Evolutionary conservation across 31 red algal species (phyloP).

Genomic region (Endocladia muricata): DNA sequence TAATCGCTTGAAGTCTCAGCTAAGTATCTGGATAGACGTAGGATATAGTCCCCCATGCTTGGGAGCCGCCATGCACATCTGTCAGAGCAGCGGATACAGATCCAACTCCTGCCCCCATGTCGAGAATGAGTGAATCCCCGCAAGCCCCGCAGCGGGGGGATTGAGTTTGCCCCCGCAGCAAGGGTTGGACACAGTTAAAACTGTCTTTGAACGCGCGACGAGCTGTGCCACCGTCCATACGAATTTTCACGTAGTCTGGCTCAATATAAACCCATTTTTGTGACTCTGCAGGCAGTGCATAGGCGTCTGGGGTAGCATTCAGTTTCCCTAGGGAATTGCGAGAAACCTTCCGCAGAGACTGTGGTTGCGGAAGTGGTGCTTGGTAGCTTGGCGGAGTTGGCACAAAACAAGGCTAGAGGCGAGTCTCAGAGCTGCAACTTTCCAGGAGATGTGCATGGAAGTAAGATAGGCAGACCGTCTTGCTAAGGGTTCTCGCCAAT

Average conservation of each 20-base stretch:
- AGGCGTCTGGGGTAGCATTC: constrained; percentile 1
- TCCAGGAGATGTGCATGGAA: too few relatives aligned
- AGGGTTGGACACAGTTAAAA: constrained; percentile 25
- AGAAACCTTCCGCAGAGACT: constrained; percentile 28
- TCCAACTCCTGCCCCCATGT: constrained; percentile 38
- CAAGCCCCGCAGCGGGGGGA: constrained; percentile 5
- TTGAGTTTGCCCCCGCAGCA: not conserved
- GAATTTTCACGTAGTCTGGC: constrained; percentile 15
- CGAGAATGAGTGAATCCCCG: constrained; percentile 15
- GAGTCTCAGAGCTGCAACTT: too few relatives aligned
- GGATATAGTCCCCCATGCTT: constrained; percentile 6
- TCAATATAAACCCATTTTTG: constrained; percentile 43
- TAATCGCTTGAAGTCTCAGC: constrained; percentile 43
- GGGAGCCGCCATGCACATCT: constrained; percentile 14
- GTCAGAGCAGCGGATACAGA: constrained; percentile 31
- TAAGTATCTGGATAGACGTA: constrained; percentile 47
- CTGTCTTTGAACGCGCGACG: constrained; percentile 28
- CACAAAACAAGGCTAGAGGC: too few relatives aligned
- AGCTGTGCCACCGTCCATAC: constrained; percentile 27
- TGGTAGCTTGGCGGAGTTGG: constrained; percentile 14
- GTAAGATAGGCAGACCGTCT: too few relatives aligned
- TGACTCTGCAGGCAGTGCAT: constrained; percentile 3
- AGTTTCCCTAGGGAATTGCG: constrained; percentile 21
- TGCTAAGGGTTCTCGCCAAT: too few relatives aligned
- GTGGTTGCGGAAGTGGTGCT: constrained; percentile 16